Evolutionary conservation across 192 early-diverging fungal species (phyloP).

Genomic region (Allomyces arbusculus): DNA sequence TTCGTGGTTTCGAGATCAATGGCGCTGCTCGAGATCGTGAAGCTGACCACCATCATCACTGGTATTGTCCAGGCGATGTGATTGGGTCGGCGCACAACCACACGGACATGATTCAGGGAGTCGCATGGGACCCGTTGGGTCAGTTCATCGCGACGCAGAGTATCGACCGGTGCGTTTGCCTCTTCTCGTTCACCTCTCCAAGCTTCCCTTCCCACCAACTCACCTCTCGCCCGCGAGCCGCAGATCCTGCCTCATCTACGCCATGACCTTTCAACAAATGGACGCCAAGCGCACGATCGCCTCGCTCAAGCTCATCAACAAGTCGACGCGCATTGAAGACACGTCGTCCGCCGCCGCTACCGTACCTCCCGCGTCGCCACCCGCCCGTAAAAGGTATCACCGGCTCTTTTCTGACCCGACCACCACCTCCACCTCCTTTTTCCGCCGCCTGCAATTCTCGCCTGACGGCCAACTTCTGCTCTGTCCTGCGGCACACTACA

Average conservation of each 20-base stretch:
- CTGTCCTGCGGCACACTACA: constrained; percentile 56
- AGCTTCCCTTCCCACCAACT: too few species aligned
- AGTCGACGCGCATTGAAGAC: neutral
- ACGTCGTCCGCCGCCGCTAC: too few species aligned
- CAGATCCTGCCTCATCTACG: neutral
- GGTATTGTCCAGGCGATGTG: constrained; percentile 1
- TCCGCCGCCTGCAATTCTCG: constrained; percentile 63
- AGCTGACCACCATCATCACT: constrained; percentile 49
- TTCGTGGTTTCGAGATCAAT: constrained; percentile 1
- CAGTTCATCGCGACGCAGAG: constrained; percentile 77
- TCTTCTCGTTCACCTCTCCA: too few species aligned
- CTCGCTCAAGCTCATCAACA: constrained; percentile 1
- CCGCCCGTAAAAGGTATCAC: too few species aligned
- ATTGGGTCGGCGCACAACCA: constrained; percentile 31
- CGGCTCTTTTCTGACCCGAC: neutral
- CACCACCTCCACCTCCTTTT: constrained; percentile 45
- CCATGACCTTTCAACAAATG: neutral
- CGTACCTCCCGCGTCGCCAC: too few species aligned
- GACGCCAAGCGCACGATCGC: neutral
- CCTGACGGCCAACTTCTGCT: constrained; percentile 72
- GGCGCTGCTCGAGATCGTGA: constrained; percentile 15
- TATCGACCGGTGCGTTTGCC: constrained; percentile 50
- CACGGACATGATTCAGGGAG: constrained; percentile 86
- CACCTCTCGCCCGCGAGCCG: too few species aligned
- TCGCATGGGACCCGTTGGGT: constrained; percentile 82